Conservation (phyloP, 176 grass and related monocot species). For the Canna indica region DNA sequence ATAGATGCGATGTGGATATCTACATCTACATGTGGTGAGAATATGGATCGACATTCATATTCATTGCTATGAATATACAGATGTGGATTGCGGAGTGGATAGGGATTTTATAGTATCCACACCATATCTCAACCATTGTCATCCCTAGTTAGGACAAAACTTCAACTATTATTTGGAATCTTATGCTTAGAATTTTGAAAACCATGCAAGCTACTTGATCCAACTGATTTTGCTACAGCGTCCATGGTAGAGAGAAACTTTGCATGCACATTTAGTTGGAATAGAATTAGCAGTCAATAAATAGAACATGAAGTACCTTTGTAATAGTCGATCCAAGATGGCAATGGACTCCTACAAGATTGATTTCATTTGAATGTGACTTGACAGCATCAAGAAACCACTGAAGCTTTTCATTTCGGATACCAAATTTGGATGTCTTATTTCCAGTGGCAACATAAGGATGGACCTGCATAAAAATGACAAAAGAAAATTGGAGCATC, state of each 20-base stretch:
- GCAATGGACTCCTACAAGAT: conserved; percentile 87
- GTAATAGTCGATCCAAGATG: conserved; percentile 96
- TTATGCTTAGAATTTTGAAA: neutral
- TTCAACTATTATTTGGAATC: neutral
- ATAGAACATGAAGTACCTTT: conserved; percentile 41
- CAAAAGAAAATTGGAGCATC: neutral
- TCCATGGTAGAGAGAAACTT: neutral
- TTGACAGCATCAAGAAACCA: conserved; percentile 96
- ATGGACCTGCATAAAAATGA: conserved; percentile 53
- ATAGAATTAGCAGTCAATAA: neutral
- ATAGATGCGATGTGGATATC: too few relatives aligned
- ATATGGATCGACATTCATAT: too few relatives aligned
- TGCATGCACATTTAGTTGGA: neutral
- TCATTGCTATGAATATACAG: too few relatives aligned
- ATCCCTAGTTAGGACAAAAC: neutral
- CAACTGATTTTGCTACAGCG: neutral
- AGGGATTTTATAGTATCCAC: too few relatives aligned
- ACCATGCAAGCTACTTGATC: neutral
- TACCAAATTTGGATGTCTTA: conserved; percentile 96
- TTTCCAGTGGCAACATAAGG: conserved; percentile 98
- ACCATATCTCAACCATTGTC: too few relatives aligned
- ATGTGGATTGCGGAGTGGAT: too few relatives aligned
- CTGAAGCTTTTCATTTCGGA: conserved; percentile 92
- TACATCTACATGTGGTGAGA: too few relatives aligned
- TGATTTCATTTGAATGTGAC: conserved; percentile 64